Percentiles rank a stretch among this genome's conserved stretches.
phyloP scores from a whole-genome alignment of 441 rosid genomes.

The Gossypium lobatum region DNA sequence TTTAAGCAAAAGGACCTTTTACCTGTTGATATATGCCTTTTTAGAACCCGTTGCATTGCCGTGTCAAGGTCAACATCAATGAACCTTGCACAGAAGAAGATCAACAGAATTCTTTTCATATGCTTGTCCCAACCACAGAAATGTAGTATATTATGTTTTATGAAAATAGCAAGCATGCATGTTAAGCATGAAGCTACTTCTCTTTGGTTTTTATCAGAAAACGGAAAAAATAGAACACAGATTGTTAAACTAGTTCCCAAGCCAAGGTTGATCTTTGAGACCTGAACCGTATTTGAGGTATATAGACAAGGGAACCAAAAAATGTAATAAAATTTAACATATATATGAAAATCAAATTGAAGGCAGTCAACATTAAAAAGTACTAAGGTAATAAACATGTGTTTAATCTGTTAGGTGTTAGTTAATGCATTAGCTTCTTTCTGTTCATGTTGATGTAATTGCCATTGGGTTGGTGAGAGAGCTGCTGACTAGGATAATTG shows the following conservation, averaged over 20 bases:
- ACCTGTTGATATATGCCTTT: conserved; percentile 80
- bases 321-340: neutral
- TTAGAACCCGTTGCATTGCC: conserved; percentile 73
- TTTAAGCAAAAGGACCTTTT: neutral
- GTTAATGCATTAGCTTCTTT: too few species aligned
- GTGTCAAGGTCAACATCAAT: conserved; percentile 65
- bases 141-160: neutral
- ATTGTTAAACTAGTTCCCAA: neutral
- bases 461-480: too few species aligned
- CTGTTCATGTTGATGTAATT: too few species aligned
- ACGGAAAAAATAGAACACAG: neutral
- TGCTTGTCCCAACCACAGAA: neutral
- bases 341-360: neutral
- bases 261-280: neutral
- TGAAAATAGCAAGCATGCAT: neutral
- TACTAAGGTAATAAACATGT: too few species aligned
- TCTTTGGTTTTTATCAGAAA: neutral
- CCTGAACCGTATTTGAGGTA: neutral
- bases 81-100: conserved; percentile 44
- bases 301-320: neutral
- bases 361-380: neutral
- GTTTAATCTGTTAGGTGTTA: too few species aligned
- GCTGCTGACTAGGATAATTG: too few species aligned
- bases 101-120: neutral
- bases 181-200: neutral